Evolutionary conservation across 768 basidiomycete genomes (phyloP).

Genomic region (Tephrocybe sp.): DNA sequence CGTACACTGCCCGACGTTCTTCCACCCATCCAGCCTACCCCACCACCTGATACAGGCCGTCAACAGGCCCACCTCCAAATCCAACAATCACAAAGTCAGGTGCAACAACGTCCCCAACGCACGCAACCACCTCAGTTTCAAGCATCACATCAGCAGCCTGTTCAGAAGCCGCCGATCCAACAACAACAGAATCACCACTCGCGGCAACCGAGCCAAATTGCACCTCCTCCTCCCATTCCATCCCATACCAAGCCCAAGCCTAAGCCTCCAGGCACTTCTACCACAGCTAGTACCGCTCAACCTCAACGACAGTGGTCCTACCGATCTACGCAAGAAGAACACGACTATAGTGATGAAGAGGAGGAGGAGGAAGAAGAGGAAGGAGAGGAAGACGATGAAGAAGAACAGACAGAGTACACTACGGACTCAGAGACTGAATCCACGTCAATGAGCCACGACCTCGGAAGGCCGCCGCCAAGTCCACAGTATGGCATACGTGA

Average conservation of each 20-base stretch:
- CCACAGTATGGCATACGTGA: constrained; percentile 49
- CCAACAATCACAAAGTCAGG: constrained; percentile 7
- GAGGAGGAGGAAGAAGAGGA: constrained; percentile 20
- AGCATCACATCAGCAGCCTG: constrained; percentile 3
- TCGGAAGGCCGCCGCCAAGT: constrained; percentile 18
- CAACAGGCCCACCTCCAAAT: constrained; percentile 13
- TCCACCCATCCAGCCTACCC: constrained; percentile 26
- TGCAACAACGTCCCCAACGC: constrained; percentile 12
- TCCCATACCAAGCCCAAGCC: constrained; percentile 15
- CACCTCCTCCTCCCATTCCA: constrained; percentile 16
- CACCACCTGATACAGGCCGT: constrained; percentile 17
- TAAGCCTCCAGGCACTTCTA: neutral
- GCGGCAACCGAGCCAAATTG: neutral
- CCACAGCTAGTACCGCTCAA: neutral
- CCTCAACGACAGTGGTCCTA: constrained; percentile 4
- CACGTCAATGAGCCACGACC: neutral
- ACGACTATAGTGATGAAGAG: constrained; percentile 5
- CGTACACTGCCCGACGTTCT: constrained; percentile 28
- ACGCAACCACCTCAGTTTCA: neutral
- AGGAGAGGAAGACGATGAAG: constrained; percentile 27
- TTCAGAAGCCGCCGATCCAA: neutral
- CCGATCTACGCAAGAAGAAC: neutral
- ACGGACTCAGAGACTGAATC: constrained; percentile 15
- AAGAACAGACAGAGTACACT: constrained; percentile 17
- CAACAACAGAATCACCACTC: neutral